Base-by-base conservation (phyloP, 352 stramenopile species). In the Pythium chondricola region DNA sequence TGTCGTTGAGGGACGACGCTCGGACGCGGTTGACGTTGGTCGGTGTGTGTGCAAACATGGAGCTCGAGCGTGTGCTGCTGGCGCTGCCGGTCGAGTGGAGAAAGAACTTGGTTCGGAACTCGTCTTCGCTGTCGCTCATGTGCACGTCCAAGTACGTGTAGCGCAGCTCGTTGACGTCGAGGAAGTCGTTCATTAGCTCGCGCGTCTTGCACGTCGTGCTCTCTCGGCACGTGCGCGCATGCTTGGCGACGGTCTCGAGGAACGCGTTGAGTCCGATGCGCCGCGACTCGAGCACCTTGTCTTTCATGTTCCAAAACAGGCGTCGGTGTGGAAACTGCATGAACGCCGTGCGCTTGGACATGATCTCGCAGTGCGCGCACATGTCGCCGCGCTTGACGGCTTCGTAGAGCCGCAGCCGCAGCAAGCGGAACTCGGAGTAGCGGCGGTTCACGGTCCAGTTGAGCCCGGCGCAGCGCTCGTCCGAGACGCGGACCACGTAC, bases 71-170 rank as follows among this genome's bases (percentile, higher is more conserved):
- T 11, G 57, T 51, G 31, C 52, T 57, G 18, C 49, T 56, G 5
- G 56, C 51, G 37, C 39, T 61, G 46, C 29, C 46, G 6, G 40
- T 30, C 20, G 51, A 57, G 26, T 67, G 52, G n/a, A 54, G 49
- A 3, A 68, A 62, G 4, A 58, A 51, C 52, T 81, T 83, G 50
- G 66, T 66, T 39, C 51, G 56, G 40, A 58, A 62, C 16, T 85
- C 72, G 24, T 60, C 56, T 31, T 71, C 62, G 6, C 74, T 46
- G 33, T 87, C 75, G 47, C 67, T 80, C 75, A 89, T 87, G 51
- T 89, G 77, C 22, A 92, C 74, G 61, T 88, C 85, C 38, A 92
- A 61, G 50, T 88, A 92, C 55, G 80, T 92, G 75, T 91, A 94
- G 32, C 80, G 76, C 80, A 92, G 89, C 48, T 94, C 80, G 54